A percentile compares a stretch with the other conserved stretches of the same genome.
These are phyloP conservation scores for Cyclostephanos invisitatus DNA, from an alignment of 108 stramenopile species.

Conservation along the genomic window DNA sequence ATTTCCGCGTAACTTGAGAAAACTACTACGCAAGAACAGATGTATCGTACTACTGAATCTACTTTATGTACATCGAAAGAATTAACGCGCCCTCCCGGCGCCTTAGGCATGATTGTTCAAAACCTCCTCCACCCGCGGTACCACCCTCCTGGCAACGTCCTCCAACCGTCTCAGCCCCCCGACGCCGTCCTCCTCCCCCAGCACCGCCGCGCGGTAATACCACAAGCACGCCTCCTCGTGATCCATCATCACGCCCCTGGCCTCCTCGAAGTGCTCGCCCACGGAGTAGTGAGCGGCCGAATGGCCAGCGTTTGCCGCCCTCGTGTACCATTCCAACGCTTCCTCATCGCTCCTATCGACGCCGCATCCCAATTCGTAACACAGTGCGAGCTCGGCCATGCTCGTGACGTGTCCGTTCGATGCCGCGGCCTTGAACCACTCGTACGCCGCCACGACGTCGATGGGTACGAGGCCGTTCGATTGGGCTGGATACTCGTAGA, in stretches of 20 bases:
- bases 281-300: conserved; percentile 74
- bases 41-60: not conserved
- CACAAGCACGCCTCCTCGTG: conserved; percentile 86
- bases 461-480: conserved; percentile 55
- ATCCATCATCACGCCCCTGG: conserved; percentile 72
- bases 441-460: conserved; percentile 80
- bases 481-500: conserved; percentile 77
- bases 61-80: not conserved
- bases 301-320: conserved; percentile 77
- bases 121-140: conserved; percentile 66
- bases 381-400: conserved; percentile 86
- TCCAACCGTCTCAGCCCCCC: conserved; percentile 70
- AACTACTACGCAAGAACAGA: not conserved
- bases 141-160: conserved; percentile 86
- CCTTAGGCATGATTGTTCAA: conserved; percentile 60
- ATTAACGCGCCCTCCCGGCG: conserved; percentile 77
- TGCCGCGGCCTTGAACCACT: conserved; percentile 82
- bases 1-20: not conserved
- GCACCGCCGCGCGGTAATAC: conserved; percentile 84
- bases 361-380: conserved; percentile 86
- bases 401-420: conserved; percentile 70
- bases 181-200: conserved; percentile 77
- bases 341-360: conserved; percentile 73
- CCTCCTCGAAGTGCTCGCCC: conserved; percentile 86
- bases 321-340: conserved; percentile 87